Percentiles rank a stretch among this genome's conserved stretches.
Conservation (phyloP, 495 filamentous ascomycete genomes). For the Hypoxylon lienhwacheense region DNA sequence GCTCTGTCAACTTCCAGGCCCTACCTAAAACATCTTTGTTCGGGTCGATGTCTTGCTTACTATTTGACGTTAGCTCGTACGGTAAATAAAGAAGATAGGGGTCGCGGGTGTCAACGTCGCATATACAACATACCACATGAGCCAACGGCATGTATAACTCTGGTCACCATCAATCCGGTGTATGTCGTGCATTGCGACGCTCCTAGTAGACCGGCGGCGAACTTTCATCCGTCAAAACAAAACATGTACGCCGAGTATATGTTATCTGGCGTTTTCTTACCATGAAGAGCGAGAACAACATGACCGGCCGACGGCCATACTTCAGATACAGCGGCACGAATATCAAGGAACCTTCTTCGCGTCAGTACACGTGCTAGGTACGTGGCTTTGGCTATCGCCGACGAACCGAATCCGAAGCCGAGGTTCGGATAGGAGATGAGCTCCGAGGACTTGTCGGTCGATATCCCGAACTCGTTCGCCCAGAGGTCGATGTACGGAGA, state of each 20-base stretch:
- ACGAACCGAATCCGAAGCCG: conserved; percentile 61
- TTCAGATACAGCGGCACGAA: conserved; percentile 64
- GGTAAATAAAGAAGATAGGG: background rate
- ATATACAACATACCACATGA: conserved; percentile 41
- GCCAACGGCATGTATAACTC: conserved; percentile 60
- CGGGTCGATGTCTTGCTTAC: background rate
- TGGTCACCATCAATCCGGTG: conserved; percentile 55
- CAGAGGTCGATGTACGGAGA: conserved; percentile 63
- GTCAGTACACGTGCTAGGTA: conserved; percentile 7
- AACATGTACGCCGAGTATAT: background rate
- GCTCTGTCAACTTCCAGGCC: too few species aligned
- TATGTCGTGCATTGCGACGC: conserved; percentile 56
- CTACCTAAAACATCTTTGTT: too few species aligned
- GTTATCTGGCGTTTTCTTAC: conserved; percentile 36
- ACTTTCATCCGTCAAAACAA: too few species aligned
- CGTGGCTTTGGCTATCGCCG: background rate
- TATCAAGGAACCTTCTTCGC: conserved; percentile 52
- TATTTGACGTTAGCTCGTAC: background rate
- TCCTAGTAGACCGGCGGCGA: conserved; percentile 59
- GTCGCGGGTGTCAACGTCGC: too few species aligned
- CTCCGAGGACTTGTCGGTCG: conserved; percentile 54
- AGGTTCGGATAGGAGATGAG: conserved; percentile 65
- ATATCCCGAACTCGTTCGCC: conserved; percentile 56
- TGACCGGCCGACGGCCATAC: conserved; percentile 61
- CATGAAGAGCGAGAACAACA: conserved; percentile 56